These are phyloP conservation scores for Alternaria consortialis DNA, from an alignment of 2,329 filamentous ascomycete species.

Conservation along the genomic window DNA sequence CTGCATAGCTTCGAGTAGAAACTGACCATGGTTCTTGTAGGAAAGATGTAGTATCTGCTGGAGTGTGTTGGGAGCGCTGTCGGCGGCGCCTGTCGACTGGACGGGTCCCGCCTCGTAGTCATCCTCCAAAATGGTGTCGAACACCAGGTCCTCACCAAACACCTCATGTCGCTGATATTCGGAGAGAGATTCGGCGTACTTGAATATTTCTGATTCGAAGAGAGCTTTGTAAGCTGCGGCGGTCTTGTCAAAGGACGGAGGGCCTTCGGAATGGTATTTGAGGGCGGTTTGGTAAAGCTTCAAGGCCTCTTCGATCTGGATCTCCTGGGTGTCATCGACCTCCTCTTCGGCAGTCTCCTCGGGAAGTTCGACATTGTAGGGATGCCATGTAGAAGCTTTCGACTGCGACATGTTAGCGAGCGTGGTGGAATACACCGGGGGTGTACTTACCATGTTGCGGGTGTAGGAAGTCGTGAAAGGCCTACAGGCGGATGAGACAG, in stretches of 20 bases:
- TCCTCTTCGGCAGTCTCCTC: slow-evolving; percentile 89
- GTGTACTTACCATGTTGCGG: slow-evolving; percentile 34
- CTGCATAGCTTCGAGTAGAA: slow-evolving; percentile 78
- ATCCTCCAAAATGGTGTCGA: slow-evolving; percentile 53
- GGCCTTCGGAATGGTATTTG: slow-evolving; percentile 89
- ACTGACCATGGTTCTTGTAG: slow-evolving; percentile 95
- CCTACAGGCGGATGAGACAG: slow-evolving; percentile 9
- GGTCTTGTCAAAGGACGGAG: slow-evolving; percentile 77
- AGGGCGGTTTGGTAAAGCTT: slow-evolving; percentile 93
- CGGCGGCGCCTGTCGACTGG: slow-evolving; percentile 67
- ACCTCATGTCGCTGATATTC: slow-evolving; percentile 78
- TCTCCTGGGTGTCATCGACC: slow-evolving; percentile 92
- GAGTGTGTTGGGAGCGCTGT: slow-evolving; percentile 80
- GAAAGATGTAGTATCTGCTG: slow-evolving; percentile 91
- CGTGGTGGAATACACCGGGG: neutral
- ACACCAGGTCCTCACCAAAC: slow-evolving; percentile 56
- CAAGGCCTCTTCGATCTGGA: slow-evolving; percentile 95
- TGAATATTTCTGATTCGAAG: slow-evolving; percentile 93
- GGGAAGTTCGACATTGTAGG: slow-evolving; percentile 93
- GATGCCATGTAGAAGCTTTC: slow-evolving; percentile 68
- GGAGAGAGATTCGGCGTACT: slow-evolving; percentile 84
- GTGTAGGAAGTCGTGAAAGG: slow-evolving; percentile 10
- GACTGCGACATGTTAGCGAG: slow-evolving; percentile 37
- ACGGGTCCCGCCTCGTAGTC: slow-evolving; percentile 52
- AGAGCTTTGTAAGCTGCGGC: slow-evolving; percentile 82